A percentile compares a stretch with the other conserved stretches of the same genome.
Conservation (phyloP, 805 yeast genomes). For the Kuraishia piskuri region DNA sequence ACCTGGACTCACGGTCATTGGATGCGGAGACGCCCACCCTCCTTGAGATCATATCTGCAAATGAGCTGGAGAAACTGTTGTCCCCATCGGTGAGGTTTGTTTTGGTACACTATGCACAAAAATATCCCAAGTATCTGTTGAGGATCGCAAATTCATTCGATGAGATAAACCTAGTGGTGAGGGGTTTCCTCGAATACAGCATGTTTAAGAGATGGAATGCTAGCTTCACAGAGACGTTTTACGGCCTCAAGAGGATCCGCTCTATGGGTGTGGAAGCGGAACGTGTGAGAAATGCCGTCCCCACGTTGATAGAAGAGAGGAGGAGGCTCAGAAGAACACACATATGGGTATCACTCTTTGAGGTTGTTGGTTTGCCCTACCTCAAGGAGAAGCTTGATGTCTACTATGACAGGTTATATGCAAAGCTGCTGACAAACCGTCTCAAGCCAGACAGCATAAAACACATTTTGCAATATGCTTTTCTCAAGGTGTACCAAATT, state of each 20-base stretch:
- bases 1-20: conserved; percentile 67
- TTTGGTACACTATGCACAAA: conserved; percentile 70
- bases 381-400: conserved; percentile 59
- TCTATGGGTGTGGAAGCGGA: conserved; percentile 9
- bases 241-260: conserved; percentile 69
- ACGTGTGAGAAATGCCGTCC: conserved; percentile 4
- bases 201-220: conserved; percentile 71
- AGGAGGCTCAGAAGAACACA: conserved; percentile 48
- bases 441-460: conserved; percentile 20
- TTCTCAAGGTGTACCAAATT: conserved; percentile 57
- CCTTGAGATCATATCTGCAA: conserved; percentile 79
- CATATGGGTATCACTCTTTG: conserved; percentile 42
- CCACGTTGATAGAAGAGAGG: conserved; percentile 32
- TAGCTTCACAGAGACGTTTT: conserved; percentile 85
- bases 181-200: conserved; percentile 63
- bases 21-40: conserved; percentile 77
- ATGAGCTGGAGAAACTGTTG: conserved; percentile 66
- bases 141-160: conserved; percentile 62
- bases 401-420: conserved; percentile 52
- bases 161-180: conserved; percentile 54
- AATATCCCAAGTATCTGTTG: conserved; percentile 64
- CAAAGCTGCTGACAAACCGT: conserved; percentile 46
- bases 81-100: conserved; percentile 80
- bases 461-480: conserved; percentile 24
- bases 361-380: conserved; percentile 60